Percentiles rank a stretch among this genome's conserved stretches.
Conservation (phyloP, 192 early-diverging fungal species). For the Linnemannia exigua region DNA sequence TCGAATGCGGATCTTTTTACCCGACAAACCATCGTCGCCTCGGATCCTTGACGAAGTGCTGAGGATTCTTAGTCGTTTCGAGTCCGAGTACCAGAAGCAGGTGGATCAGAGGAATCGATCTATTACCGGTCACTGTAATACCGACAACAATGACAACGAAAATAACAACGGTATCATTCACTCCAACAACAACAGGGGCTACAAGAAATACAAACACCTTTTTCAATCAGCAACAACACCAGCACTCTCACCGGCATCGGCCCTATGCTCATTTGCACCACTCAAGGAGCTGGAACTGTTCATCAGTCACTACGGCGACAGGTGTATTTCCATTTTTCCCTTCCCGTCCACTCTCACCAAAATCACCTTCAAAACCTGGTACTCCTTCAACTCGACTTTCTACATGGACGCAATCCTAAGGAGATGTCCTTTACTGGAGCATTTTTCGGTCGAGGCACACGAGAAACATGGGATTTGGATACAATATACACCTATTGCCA, state of each 20-base stretch:
- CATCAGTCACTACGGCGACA: background rate
- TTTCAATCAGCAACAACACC: background rate
- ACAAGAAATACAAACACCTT: too few species aligned
- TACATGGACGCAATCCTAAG: background rate
- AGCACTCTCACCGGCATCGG: too few species aligned
- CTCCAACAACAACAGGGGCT: too few species aligned
- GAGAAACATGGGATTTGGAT: background rate
- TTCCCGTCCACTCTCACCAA: background rate
- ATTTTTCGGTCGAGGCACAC: background rate
- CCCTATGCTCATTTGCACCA: background rate
- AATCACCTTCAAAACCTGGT: background rate
- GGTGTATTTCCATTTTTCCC: background rate
- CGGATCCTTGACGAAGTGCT: background rate
- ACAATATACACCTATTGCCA: background rate
- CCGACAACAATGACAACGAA: background rate
- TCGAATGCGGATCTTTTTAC: background rate
- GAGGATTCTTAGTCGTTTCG: background rate
- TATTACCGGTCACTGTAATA: background rate
- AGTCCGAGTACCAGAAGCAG: background rate
- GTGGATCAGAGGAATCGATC: background rate
- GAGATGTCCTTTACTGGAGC: background rate
- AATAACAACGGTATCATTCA: background rate
- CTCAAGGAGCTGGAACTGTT: background rate
- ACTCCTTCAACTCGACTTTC: background rate
- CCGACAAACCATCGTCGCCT: background rate